A percentile compares a stretch with the other conserved stretches of the same genome.
phyloP scores from a whole-genome alignment of 169 alveolate species.

The Plasmodium vivax region DNA sequence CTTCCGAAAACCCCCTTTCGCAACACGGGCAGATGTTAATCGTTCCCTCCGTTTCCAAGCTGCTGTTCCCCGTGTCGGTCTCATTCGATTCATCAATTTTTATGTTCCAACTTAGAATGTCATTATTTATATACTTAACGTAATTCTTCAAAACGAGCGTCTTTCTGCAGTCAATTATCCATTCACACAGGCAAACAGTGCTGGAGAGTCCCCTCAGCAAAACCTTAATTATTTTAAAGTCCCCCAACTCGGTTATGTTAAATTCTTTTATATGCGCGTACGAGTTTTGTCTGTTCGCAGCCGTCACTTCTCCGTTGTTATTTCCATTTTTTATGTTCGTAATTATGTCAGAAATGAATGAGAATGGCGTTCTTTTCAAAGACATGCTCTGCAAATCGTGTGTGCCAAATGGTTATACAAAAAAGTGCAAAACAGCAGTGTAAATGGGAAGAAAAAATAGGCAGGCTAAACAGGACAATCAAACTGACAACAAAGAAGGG shows the following conservation, averaged over 20 bases:
- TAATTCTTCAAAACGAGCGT: constrained; percentile 8
- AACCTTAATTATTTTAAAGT: constrained; percentile 32
- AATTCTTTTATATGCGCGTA: constrained; percentile 11
- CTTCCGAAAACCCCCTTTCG: background rate
- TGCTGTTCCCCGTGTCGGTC: background rate
- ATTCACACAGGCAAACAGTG: constrained; percentile 59
- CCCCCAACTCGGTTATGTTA: constrained; percentile 18
- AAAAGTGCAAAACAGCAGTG: background rate
- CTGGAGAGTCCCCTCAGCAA: constrained; percentile 54
- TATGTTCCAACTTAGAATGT: constrained; percentile 23
- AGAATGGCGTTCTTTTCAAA: constrained; percentile 41
- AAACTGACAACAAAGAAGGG: background rate
- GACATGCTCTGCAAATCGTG: constrained; percentile 23
- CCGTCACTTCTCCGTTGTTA: background rate
- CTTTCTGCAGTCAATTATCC: constrained; percentile 29
- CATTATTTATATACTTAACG: constrained; percentile 48
- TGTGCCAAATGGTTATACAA: background rate
- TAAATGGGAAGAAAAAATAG: background rate
- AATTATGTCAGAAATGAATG: constrained; percentile 12
- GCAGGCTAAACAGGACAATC: background rate
- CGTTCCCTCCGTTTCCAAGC: background rate
- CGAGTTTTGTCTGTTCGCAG: background rate
- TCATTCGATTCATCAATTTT: background rate
- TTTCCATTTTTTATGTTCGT: constrained; percentile 16
- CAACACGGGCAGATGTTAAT: background rate